Evolutionary conservation across 345 rosid genomes (phyloP).

Genomic region (Carallia brachiata): DNA sequence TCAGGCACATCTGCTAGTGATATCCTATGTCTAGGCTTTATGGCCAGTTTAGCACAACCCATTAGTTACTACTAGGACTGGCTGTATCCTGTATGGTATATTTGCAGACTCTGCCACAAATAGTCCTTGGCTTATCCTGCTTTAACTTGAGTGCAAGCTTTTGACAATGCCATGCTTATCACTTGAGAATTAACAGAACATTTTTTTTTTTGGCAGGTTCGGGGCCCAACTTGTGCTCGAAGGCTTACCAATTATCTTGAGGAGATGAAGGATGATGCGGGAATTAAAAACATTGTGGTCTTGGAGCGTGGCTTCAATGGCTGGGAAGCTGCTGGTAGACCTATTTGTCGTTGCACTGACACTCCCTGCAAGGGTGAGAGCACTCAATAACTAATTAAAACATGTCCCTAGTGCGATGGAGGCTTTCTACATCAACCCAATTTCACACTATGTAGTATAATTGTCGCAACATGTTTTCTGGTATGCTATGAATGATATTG

Average conservation of each 20-base stretch:
- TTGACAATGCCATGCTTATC: neutral
- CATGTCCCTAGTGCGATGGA: neutral
- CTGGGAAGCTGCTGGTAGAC: slow-evolving; percentile 87
- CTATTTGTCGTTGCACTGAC: slow-evolving; percentile 72
- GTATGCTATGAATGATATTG: too few relatives aligned
- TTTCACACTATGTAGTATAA: neutral
- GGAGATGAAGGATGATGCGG: slow-evolving; percentile 63
- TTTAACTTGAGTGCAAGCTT: neutral
- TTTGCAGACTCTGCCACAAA: neutral
- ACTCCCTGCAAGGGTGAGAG: slow-evolving; percentile 58
- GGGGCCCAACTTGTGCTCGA: slow-evolving; percentile 87
- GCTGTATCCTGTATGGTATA: neutral
- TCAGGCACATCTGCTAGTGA: neutral
- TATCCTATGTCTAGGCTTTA: neutral
- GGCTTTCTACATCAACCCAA: neutral
- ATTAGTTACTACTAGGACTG: neutral
- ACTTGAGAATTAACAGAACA: neutral
- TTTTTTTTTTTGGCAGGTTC: slow-evolving; percentile 50
- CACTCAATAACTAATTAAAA: slow-evolving; percentile 11
- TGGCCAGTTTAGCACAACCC: neutral
- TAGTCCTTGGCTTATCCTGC: neutral
- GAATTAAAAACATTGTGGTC: slow-evolving; percentile 63
- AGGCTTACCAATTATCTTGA: slow-evolving; percentile 64
- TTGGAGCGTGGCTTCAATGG: slow-evolving; percentile 86
- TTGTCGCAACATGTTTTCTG: neutral